phyloP scores from a whole-genome alignment of 169 alveolate genomes.

The Ichthyophthirius multifiliis region DNA sequence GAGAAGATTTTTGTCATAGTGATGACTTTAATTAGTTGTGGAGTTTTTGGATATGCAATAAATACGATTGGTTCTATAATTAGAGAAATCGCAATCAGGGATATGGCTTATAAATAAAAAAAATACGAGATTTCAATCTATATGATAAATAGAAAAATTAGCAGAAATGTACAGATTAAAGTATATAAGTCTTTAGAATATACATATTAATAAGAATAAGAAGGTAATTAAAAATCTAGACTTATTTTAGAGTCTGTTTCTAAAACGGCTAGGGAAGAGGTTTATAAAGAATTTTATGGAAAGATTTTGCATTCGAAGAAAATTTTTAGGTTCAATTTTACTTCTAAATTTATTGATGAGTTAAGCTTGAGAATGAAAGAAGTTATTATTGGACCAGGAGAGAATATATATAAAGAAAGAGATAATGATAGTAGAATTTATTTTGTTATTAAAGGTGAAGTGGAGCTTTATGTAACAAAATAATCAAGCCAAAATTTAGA shows the following conservation, averaged over 20 bases:
- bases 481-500: not conserved
- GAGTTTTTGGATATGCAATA: not conserved
- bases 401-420: not conserved
- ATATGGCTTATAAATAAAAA: not conserved
- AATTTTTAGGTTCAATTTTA: not conserved
- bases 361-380: not conserved
- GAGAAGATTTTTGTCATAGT: not conserved
- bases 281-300: not conserved
- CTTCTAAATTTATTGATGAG: not conserved
- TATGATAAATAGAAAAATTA: not conserved
- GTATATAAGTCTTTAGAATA: not conserved
- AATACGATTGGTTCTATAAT: constrained; percentile 1
- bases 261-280: not conserved
- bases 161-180: not conserved
- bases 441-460: not conserved
- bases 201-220: not conserved
- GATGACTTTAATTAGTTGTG: not conserved
- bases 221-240: not conserved
- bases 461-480: not conserved
- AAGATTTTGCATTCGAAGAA: not conserved
- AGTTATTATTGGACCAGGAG: not conserved
- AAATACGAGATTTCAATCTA: not conserved
- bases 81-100: not conserved
- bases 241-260: not conserved
- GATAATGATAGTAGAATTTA: not conserved